A percentile compares a stretch with the other conserved stretches of the same genome.
Evolutionary conservation across 768 basidiomycete species (phyloP).

Genomic region (Trametes meyenii): DNA sequence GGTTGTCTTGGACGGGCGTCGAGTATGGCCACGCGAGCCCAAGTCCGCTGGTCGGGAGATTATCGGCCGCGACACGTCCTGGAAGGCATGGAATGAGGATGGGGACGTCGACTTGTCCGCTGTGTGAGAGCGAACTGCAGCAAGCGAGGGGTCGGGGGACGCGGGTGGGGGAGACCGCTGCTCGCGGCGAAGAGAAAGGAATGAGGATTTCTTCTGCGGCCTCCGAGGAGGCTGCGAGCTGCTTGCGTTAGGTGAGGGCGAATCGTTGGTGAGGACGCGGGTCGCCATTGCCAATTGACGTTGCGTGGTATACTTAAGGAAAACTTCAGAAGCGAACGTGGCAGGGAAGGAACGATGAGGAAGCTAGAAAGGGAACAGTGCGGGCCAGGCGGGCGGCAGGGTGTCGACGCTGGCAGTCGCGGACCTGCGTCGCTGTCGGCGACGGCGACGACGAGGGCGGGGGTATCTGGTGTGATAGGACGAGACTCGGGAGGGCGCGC

Average conservation of each 20-base stretch:
- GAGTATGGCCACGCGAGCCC: constrained; percentile 17
- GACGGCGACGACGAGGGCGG: constrained; percentile 21
- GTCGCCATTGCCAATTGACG: constrained; percentile 22
- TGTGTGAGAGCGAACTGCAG: constrained; percentile 13
- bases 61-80: constrained; percentile 23
- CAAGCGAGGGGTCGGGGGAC: constrained; percentile 15
- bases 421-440: constrained; percentile 27
- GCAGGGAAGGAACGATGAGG: constrained; percentile 26
- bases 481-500: not conserved
- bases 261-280: constrained; percentile 12
- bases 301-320: constrained; percentile 8
- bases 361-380: constrained; percentile 19
- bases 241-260: constrained; percentile 25
- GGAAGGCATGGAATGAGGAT: constrained; percentile 27
- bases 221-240: constrained; percentile 39
- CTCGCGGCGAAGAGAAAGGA: constrained; percentile 49
- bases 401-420: constrained; percentile 12
- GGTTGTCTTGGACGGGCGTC: constrained; percentile 25
- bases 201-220: constrained; percentile 58
- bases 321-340: constrained; percentile 26
- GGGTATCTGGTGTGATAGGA: constrained; percentile 25
- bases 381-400: constrained; percentile 2
- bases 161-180: constrained; percentile 20
- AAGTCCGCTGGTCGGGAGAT: constrained; percentile 25
- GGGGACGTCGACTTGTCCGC: constrained; percentile 24